Evolutionary conservation across 2,329 filamentous ascomycete genomes (phyloP), one percentile per base, ranked within the genome.

Genomic region (Penicillium freii): DNA sequence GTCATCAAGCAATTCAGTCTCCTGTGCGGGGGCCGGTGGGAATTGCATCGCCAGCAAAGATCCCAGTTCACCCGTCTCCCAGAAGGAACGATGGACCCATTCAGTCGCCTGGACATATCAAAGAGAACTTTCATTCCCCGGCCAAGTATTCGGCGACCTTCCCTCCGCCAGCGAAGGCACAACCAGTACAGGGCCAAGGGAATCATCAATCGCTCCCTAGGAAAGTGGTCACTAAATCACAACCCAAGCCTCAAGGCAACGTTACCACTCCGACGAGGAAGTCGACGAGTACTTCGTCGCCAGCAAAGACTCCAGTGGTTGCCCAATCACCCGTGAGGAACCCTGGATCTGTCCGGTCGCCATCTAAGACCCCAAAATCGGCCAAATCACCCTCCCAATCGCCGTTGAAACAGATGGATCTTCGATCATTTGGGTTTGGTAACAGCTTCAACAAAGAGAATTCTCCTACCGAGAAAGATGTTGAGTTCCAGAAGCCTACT

Each of bases 401-500:
- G 5, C 46, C 48, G 7, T 27, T 40, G 19, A 53, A 21, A 38
- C 51, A 55, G 11, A 43, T 45, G 54, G 48, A 56, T 33, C 40
- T 51, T 45, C 13, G 33, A 23, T 40, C 51, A 2, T 54, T 54
- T 31, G 54, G 46, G 9, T 56, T 56, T 40, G 39, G 27, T 10
- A 45, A 15, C 15, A 33, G 15, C 27, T 3, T 10, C 10, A 23
- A 15, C n/a, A 31, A 58, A 43, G 23, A 54, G 44, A 1, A 38
- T 21, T 19, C 39, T 34, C 6, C 40, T 27, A 11, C 3, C 1
- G n/a, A 36, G 19, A 33, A 49, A n/a, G 25, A 29, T 39, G 15
- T 38, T 54, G 23, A 61, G 57, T 3, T 53, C 36, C 46, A 42
- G 19, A 56, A 52, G 33, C 50, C 54, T 11, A 51, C 38, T 29